phyloP scores from a whole-genome alignment of 2,329 filamentous ascomycete species.

The Ceratocystiopsis minuta region DNA sequence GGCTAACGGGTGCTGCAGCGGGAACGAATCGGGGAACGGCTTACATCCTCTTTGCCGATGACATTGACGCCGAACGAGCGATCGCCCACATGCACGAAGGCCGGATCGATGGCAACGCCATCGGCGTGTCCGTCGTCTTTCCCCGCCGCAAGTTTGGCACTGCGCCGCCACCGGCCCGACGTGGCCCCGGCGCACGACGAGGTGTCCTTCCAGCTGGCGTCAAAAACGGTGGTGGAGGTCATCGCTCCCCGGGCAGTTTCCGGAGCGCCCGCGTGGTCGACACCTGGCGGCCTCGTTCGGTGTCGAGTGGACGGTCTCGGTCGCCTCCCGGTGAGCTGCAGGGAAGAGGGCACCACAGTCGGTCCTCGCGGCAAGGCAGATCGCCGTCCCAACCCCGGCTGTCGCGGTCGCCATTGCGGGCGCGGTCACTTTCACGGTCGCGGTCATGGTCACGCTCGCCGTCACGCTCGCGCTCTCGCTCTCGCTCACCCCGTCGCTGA shows the following conservation, averaged over 20 bases:
- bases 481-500: neutral
- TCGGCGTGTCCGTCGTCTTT: slow-evolving; percentile 78
- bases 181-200: slow-evolving; percentile 42
- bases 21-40: slow-evolving; percentile 86
- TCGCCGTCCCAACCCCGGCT: slow-evolving; percentile 16
- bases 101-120: slow-evolving; percentile 67
- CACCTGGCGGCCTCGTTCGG: slow-evolving; percentile 40
- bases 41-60: slow-evolving; percentile 68
- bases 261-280: slow-evolving; percentile 8
- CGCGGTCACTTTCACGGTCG: neutral
- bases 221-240: neutral
- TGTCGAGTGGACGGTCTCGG: slow-evolving; percentile 27
- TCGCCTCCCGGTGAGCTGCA: slow-evolving; percentile 10
- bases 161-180: slow-evolving; percentile 54
- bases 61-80: slow-evolving; percentile 67
- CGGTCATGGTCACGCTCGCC: neutral
- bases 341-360: slow-evolving; percentile 24
- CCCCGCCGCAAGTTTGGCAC: slow-evolving; percentile 68
- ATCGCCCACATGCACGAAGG: slow-evolving; percentile 97
- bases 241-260: too few species aligned
- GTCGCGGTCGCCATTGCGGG: slow-evolving; percentile 5
- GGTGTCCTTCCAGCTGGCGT: slow-evolving; percentile 21
- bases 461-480: neutral
- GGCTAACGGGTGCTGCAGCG: slow-evolving; percentile 1
- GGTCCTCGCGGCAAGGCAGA: slow-evolving; percentile 23